Conservation (phyloP, 1,139 yeast species). For the Hansenula sp. region DNA sequence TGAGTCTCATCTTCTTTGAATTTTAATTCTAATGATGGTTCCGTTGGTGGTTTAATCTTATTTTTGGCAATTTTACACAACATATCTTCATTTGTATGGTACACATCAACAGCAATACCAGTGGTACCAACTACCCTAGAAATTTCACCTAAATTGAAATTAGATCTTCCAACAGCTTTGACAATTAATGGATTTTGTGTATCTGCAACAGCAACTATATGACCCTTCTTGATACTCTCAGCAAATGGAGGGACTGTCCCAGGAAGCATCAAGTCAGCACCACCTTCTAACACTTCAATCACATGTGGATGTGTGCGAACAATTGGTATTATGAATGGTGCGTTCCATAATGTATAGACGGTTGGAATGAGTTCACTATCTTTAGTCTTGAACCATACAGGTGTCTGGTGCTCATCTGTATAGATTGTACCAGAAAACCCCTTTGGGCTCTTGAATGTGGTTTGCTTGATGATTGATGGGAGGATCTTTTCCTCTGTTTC, state of each 20-base stretch:
- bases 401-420: conserved; percentile 58
- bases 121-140: conserved; percentile 45
- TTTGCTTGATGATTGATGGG: conserved; percentile 62
- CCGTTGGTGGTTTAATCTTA: conserved; percentile 38
- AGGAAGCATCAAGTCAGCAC: conserved; percentile 90
- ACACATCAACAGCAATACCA: conserved; percentile 65
- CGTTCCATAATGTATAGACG: conserved; percentile 66
- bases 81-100: conserved; percentile 53
- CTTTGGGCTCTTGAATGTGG: conserved; percentile 54
- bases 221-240: conserved; percentile 35
- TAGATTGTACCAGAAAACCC: conserved; percentile 60
- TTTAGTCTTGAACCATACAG: conserved; percentile 64
- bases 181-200: conserved; percentile 57
- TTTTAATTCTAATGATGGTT: conserved; percentile 27
- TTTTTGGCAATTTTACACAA: conserved; percentile 42
- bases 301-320: conserved; percentile 74
- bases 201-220: conserved; percentile 70
- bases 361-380: conserved; percentile 63
- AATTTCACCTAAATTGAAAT: conserved; percentile 42
- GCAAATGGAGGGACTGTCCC: conserved; percentile 85
- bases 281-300: conserved; percentile 56
- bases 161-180: conserved; percentile 72
- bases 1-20: conserved; percentile 13
- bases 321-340: conserved; percentile 60
- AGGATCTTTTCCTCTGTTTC: conserved; percentile 45